These are phyloP conservation scores for Fraxinus latifolia DNA, from an alignment of 305 asterid species.

Conservation along the genomic window DNA sequence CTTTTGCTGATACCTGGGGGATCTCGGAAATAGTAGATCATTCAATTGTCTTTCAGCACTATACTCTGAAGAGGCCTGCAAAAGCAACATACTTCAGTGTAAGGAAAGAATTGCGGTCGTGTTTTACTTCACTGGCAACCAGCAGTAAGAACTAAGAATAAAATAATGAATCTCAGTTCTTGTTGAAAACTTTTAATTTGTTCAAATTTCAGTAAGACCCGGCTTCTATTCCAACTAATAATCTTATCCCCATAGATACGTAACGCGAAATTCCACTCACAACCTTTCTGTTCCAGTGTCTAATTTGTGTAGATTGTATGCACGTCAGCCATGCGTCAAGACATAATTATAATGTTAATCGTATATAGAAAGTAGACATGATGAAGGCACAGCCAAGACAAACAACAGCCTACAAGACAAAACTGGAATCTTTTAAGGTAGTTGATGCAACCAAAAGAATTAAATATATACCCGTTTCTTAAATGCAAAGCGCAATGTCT, in stretches of 20 bases:
- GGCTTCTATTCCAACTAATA: not conserved
- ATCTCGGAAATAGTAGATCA: constrained; percentile 70
- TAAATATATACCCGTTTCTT: constrained; percentile 62
- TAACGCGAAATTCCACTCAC: not conserved
- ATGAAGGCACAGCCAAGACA: not conserved
- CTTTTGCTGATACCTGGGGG: constrained; percentile 60
- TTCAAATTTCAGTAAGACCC: not conserved
- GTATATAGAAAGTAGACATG: not conserved
- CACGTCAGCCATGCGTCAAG: not conserved
- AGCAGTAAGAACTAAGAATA: not conserved
- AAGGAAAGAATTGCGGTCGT: not conserved
- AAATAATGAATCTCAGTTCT: not conserved
- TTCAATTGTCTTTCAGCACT: constrained; percentile 87
- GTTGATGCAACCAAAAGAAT: not conserved
- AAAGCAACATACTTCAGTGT: not conserved
- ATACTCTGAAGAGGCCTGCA: constrained; percentile 91
- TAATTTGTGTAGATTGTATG: not conserved
- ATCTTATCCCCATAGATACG: not conserved
- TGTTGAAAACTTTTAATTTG: not conserved
- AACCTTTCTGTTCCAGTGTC: not conserved
- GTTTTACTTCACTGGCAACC: not conserved
- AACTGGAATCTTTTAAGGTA: not conserved
- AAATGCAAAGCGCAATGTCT: constrained; percentile 77
- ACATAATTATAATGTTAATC: not conserved
- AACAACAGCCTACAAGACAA: not conserved